Conservation (phyloP, 2,329 filamentous ascomycete genomes). For the Cladophialophora immunda region DNA sequence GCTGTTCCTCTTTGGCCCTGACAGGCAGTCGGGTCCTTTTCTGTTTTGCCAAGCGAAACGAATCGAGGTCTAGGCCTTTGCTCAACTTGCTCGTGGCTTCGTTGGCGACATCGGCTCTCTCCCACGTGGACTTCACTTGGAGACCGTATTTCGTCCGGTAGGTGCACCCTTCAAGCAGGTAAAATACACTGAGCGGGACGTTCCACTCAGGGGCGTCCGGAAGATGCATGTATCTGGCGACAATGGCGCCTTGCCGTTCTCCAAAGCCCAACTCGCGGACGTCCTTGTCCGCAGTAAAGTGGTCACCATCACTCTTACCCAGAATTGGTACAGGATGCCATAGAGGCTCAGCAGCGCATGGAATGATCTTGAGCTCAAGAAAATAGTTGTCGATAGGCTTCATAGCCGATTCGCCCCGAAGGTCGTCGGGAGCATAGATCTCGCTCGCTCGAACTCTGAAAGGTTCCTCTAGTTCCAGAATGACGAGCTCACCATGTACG, state of each 20-base stretch:
- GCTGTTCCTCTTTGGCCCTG: constrained; percentile 4
- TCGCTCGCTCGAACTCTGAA: constrained; percentile 37
- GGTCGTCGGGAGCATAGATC: constrained; percentile 31
- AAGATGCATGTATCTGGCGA: constrained; percentile 38
- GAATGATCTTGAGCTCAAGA: constrained; percentile 42
- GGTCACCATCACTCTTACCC: constrained; percentile 39
- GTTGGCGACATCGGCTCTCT: constrained; percentile 3
- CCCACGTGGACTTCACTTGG: constrained; percentile 38
- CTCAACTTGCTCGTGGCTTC: background rate
- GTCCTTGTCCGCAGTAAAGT: constrained; percentile 33
- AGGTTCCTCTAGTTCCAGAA: constrained; percentile 36
- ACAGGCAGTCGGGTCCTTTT: background rate
- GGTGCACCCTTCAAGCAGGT: constrained; percentile 35
- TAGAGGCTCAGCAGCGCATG: constrained; percentile 23
- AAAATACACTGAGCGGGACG: constrained; percentile 39
- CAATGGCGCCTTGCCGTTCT: constrained; percentile 37
- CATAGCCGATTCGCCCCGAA: constrained; percentile 17
- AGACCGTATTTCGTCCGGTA: constrained; percentile 42
- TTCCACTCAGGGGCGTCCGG: constrained; percentile 35
- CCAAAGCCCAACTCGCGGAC: constrained; percentile 30
- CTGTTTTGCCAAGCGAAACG: constrained; percentile 17
- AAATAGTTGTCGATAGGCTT: constrained; percentile 40
- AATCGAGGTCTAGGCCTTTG: constrained; percentile 28
- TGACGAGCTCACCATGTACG: constrained; percentile 33
- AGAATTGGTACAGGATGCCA: constrained; percentile 42